Evolutionary conservation across 495 filamentous ascomycete genomes (phyloP).

Genomic region (Penicillium mononematosum): DNA sequence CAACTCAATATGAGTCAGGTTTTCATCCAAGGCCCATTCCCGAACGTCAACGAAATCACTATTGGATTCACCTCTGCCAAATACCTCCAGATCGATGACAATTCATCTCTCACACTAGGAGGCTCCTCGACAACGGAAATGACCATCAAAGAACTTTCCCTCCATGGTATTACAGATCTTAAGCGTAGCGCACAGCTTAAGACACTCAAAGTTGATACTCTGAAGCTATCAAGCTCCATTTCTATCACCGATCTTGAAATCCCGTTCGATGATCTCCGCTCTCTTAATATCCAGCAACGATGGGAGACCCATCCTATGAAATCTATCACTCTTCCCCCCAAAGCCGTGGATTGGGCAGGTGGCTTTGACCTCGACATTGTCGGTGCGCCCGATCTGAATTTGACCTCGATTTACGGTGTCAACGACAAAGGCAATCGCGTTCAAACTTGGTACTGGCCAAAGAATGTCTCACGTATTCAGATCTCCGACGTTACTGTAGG

Average conservation of each 20-base stretch:
- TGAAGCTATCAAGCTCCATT: neutral
- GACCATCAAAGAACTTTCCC: neutral
- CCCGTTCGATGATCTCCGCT: constrained; percentile 5
- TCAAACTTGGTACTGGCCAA: constrained; percentile 16
- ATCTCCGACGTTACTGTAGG: neutral
- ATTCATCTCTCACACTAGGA: constrained; percentile 4
- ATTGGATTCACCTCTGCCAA: constrained; percentile 2
- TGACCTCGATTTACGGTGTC: constrained; percentile 2
- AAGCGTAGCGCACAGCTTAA: neutral
- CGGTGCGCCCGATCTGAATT: neutral
- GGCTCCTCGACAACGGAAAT: constrained; percentile 6
- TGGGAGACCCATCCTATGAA: neutral
- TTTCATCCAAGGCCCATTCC: neutral
- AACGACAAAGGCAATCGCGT: constrained; percentile 1
- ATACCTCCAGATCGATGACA: neutral
- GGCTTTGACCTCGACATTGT: neutral
- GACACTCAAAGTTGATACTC: neutral
- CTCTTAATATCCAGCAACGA: neutral
- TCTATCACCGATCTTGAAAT: neutral
- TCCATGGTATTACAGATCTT: neutral
- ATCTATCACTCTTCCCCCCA: constrained; percentile 4
- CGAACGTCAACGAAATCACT: constrained; percentile 6
- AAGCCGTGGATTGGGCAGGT: constrained; percentile 11
- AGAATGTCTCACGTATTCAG: neutral
- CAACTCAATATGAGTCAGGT: neutral